These are phyloP conservation scores for Alternaria metachromatica DNA, from an alignment of 2,329 filamentous ascomycete species.

Conservation along the genomic window DNA sequence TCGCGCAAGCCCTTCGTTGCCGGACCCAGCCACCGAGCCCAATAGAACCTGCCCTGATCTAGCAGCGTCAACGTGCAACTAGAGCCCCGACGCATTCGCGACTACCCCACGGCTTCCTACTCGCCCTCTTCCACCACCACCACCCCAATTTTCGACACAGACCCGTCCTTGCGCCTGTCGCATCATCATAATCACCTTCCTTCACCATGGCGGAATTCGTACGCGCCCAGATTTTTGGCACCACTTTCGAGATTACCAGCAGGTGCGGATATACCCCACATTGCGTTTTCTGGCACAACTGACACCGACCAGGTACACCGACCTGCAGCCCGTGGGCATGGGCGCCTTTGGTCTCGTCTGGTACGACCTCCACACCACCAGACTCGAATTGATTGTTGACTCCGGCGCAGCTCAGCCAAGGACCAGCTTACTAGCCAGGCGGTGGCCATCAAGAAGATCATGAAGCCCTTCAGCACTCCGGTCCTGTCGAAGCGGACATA, in stretches of 20 bases:
- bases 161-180: constrained; percentile 30
- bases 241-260: constrained; percentile 99
- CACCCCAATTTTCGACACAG: not conserved
- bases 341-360: constrained; percentile 98
- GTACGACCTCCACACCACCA: constrained; percentile 58
- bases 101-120: constrained; percentile 23
- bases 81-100: constrained; percentile 22
- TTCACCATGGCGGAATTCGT: constrained; percentile 96
- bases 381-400: constrained; percentile 19
- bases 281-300: constrained; percentile 26
- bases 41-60: constrained; percentile 18
- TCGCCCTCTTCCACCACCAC: constrained; percentile 15
- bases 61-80: constrained; percentile 36
- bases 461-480: constrained; percentile 99
- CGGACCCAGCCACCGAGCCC: constrained; percentile 26
- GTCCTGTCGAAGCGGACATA: constrained; percentile 98
- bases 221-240: constrained; percentile 98
- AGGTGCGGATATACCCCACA: constrained; percentile 65
- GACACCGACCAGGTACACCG: constrained; percentile 76
- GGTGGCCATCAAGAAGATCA: constrained; percentile 99
- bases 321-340: constrained; percentile 98
- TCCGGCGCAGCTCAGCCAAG: constrained; percentile 77
- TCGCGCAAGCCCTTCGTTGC: constrained; percentile 19
- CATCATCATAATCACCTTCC: constrained; percentile 20
- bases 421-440: constrained; percentile 97